Conservation (phyloP, 495 filamentous ascomycete species). For the Aspergillus haitiensis region DNA sequence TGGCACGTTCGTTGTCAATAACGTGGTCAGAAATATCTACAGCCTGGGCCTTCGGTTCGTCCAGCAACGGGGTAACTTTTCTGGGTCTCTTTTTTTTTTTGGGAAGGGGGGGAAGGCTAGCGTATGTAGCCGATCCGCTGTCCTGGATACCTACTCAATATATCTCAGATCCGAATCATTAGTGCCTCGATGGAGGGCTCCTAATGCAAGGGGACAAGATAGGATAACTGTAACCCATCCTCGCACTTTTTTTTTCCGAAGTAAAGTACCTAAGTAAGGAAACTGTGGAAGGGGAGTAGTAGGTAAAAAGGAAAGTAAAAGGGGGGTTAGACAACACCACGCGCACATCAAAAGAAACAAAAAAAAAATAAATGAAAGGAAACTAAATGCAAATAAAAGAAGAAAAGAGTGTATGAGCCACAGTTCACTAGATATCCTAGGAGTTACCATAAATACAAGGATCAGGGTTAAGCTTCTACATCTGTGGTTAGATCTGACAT, state of each 20-base stretch:
- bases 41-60: neutral
- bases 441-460: neutral
- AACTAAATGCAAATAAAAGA: constrained; percentile 3
- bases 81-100: no score
- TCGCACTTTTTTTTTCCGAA: neutral
- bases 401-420: constrained; percentile 1
- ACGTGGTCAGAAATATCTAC: neutral
- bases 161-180: neutral
- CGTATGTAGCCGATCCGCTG: neutral
- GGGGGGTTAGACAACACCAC: neutral
- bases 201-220: neutral
- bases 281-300: neutral
- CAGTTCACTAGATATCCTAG: neutral
- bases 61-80: no score
- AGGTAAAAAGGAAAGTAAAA: neutral
- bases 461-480: neutral
- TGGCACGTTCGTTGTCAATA: constrained; percentile 6
- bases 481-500: constrained; percentile 2
- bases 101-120: no score
- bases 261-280: neutral
- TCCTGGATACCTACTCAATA: neutral
- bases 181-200: neutral
- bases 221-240: neutral
- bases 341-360: neutral
- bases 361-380: constrained; percentile 12